Evolutionary conservation across 2,329 filamentous ascomycete species (phyloP).

Genomic region (Fusarium temperatum): DNA sequence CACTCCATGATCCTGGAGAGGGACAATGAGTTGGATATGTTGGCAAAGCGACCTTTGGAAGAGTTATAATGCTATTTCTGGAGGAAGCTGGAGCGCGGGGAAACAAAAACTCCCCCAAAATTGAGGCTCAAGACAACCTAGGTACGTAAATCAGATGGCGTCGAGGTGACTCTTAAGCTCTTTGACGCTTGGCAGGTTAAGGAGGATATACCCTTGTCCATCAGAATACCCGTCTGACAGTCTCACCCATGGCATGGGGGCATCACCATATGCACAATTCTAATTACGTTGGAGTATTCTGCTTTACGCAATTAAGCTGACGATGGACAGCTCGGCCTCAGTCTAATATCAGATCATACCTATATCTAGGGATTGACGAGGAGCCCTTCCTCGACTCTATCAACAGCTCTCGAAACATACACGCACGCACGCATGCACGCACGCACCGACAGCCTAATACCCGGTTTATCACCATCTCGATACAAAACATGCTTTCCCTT

Average conservation of each 20-base stretch:
- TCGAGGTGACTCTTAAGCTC: background rate
- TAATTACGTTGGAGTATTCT: background rate
- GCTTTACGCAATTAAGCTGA: background rate
- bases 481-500: background rate
- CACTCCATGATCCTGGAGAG: background rate
- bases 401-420: background rate
- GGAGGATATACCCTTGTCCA: background rate
- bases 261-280: background rate
- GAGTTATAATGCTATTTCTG: background rate
- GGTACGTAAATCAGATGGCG: background rate
- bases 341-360: background rate
- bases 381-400: background rate
- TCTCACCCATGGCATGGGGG: background rate
- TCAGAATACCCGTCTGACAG: constrained; percentile 13
- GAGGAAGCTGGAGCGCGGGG: constrained; percentile 7
- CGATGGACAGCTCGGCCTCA: background rate
- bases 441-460: background rate
- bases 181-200: background rate
- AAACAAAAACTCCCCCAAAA: constrained; percentile 22
- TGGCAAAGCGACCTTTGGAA: background rate
- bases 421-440: background rate
- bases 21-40: background rate
- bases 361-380: background rate
- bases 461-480: background rate
- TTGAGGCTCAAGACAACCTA: constrained; percentile 25